These are phyloP conservation scores for Tylopilus rubrobrunneus DNA, from an alignment of 768 basidiomycete species.

Conservation along the genomic window DNA sequence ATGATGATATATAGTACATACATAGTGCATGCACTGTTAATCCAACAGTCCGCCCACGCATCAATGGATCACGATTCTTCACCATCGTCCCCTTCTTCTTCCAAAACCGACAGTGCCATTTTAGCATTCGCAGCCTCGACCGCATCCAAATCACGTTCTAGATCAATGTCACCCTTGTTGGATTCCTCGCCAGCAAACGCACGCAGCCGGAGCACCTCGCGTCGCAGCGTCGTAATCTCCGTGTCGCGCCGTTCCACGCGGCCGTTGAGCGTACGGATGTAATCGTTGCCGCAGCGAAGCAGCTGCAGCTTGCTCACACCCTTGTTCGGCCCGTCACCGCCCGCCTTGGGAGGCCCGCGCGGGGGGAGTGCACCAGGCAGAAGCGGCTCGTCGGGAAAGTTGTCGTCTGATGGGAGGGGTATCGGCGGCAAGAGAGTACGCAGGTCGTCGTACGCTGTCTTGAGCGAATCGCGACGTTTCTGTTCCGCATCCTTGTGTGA, in stretches of 20 bases:
- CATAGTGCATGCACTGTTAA: neutral
- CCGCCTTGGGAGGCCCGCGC: constrained; percentile 79
- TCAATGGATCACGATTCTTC: constrained; percentile 18
- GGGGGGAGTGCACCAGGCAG: constrained; percentile 89
- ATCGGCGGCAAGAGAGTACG: constrained; percentile 84
- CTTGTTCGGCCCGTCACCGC: constrained; percentile 90
- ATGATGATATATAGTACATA: constrained; percentile 5
- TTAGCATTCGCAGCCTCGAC: constrained; percentile 19
- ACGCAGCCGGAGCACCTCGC: constrained; percentile 62
- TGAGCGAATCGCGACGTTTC: constrained; percentile 93
- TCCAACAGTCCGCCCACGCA: neutral
- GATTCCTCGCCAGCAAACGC: constrained; percentile 26
- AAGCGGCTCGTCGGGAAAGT: constrained; percentile 65
- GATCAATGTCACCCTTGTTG: constrained; percentile 23
- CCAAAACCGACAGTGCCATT: constrained; percentile 24
- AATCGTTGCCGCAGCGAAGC: constrained; percentile 88
- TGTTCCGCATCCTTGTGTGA: constrained; percentile 98
- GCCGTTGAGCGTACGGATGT: constrained; percentile 69
- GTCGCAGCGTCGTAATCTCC: constrained; percentile 65
- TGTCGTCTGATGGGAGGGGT: constrained; percentile 73
- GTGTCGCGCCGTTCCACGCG: constrained; percentile 77
- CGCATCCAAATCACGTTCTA: constrained; percentile 30
- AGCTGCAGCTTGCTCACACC: constrained; percentile 92
- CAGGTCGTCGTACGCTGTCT: constrained; percentile 87
- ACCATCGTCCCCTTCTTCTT: constrained; percentile 33